Base-by-base conservation (phyloP, 306 rosid genomes). In the Quercus ilex region DNA sequence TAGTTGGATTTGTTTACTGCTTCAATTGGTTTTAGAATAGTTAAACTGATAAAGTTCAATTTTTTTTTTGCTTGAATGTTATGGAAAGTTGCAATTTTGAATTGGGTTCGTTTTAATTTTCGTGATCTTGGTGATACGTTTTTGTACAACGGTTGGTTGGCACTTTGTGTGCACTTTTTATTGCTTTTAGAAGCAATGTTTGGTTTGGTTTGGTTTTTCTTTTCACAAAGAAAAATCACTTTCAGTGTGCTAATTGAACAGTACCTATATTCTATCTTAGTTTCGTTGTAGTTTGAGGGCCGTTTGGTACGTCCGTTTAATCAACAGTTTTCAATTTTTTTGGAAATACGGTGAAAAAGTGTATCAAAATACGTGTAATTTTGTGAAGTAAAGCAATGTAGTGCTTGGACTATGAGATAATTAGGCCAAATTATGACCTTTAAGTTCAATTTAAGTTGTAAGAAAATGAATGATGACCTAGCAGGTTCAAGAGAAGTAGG, bases 1-100 rank as follows among this genome's bases (percentile, higher is more conserved):
- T 63, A 11, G n/a, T 80, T 58, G 2, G 70, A 64, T 55, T 49
- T 38, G 46, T 41, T 52, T 74, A 26, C 81, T 82, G 78, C 53
- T 20, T 55, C 81, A 49, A 49, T 49, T 13, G 49, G 63, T 46
- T 78, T 49, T 71, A n/a, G 20, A 31, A 55, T 38, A 31, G 28
- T 80, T 46, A 11, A 41, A 41, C 46, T 41, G 46, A 41, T 41
- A 41, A 1, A 30, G 74, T 15, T n/a, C 23, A 78, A 14, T 51
- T 46, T 79, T 73, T 73, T 26, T 28, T 20, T 23, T 60, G 82
- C 60, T 78, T 46, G 62, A 3, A 41, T 72, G 6, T 52, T 65
- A 49, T 20, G 26, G 1, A 62, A 75, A 71, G 71, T 70, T 33
- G 6, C 63, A 13, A 6, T 28, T 13, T 73, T 72, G 31, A 31